These are phyloP conservation scores for Umbelopsis sp. DNA, from an alignment of 192 early-diverging fungal species.

Conservation along the genomic window DNA sequence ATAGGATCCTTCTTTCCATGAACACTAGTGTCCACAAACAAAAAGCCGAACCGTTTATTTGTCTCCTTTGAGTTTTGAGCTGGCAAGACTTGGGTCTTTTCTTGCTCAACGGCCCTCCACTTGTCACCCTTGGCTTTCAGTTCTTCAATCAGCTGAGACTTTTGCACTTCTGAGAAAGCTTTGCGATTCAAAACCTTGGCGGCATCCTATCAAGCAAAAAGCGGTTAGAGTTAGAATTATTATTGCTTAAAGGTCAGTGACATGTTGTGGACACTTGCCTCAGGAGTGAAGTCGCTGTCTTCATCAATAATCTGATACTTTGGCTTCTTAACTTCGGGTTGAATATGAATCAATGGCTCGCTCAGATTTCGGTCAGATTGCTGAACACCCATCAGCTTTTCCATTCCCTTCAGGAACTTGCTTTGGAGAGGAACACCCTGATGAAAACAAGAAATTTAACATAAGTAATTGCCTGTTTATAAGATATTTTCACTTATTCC, in stretches of 20 bases:
- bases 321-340: slow-evolving; percentile 68
- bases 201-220: slow-evolving; percentile 58
- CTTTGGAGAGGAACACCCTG: slow-evolving; percentile 63
- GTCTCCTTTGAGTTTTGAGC: slow-evolving; percentile 9
- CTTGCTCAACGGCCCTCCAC: background rate
- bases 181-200: slow-evolving; percentile 77
- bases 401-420: slow-evolving; percentile 82
- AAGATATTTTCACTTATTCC: background rate
- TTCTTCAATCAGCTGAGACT: slow-evolving; percentile 15
- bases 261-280: slow-evolving; percentile 32
- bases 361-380: slow-evolving; percentile 29
- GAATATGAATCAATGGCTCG: slow-evolving; percentile 61
- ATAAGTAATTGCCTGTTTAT: background rate
- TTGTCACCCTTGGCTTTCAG: slow-evolving; percentile 13
- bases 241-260: background rate
- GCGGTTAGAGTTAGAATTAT: background rate
- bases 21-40: slow-evolving; percentile 10
- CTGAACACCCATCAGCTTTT: slow-evolving; percentile 72
- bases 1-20: slow-evolving; percentile 14
- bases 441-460: slow-evolving; percentile 15
- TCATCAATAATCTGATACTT: slow-evolving; percentile 85
- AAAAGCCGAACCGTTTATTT: slow-evolving; percentile 9
- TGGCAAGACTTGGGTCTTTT: background rate
- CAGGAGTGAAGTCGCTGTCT: slow-evolving; percentile 67
- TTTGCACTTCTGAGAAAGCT: slow-evolving; percentile 48